Percentiles rank a stretch among this genome's conserved stretches.
These are phyloP conservation scores for Xylaria sp. DNA, from an alignment of 2,329 filamentous ascomycete species.

Conservation along the genomic window DNA sequence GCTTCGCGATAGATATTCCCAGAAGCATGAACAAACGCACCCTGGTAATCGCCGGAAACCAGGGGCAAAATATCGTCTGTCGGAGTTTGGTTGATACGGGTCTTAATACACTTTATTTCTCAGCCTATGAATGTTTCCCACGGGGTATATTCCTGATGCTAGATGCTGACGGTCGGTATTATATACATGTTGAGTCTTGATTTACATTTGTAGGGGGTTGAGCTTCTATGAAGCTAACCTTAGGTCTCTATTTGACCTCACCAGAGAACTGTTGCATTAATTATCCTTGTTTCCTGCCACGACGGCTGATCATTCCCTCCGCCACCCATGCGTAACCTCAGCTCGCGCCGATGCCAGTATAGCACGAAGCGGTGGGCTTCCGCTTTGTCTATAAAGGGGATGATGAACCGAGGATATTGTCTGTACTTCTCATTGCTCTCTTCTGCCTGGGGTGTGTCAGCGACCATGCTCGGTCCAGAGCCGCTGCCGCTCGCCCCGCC, in stretches of 20 bases:
- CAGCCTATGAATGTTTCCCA: conserved; percentile 1
- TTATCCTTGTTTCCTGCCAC: conserved; percentile 38
- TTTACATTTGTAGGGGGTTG: not conserved
- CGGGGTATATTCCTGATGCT: not conserved
- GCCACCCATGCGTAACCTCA: conserved; percentile 36
- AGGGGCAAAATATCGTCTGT: conserved; percentile 49
- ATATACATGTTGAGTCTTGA: not conserved
- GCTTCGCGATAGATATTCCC: conserved; percentile 28
- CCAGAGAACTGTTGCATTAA: conserved; percentile 41
- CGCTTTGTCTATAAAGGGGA: conserved; percentile 59
- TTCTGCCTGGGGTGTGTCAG: not conserved
- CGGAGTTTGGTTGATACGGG: conserved; percentile 54
- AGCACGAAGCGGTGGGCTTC: conserved; percentile 59
- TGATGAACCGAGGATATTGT: conserved; percentile 53
- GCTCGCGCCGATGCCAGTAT: conserved; percentile 48
- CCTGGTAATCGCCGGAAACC: conserved; percentile 24
- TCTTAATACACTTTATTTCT: conserved; percentile 49
- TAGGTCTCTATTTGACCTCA: conserved; percentile 20
- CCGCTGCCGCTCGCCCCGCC: not conserved
- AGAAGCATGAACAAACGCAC: conserved; percentile 20
- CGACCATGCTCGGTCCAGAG: not conserved
- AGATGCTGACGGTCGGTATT: not conserved
- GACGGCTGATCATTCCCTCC: conserved; percentile 12
- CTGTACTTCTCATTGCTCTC: conserved; percentile 11
- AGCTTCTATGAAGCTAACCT: not conserved